Evolutionary conservation across 768 basidiomycete genomes (phyloP), one percentile per base, ranked within the genome.

Genomic region (Tulasnella sp.): DNA sequence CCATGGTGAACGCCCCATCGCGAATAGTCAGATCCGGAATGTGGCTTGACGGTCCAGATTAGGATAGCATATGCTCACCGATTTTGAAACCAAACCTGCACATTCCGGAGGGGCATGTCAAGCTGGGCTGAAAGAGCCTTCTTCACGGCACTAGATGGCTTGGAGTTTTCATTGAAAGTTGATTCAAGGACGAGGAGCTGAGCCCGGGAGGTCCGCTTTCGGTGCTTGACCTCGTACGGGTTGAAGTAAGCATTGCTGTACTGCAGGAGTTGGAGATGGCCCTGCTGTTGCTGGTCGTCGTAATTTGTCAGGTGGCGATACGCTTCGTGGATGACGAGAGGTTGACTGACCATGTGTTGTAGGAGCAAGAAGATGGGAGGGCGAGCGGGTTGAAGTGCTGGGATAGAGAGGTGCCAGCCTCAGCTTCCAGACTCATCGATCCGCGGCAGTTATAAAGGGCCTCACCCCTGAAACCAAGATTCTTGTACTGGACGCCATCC

Each of bases 81-180:
- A 69, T 92, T 92, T 72, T 92, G 88, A 70, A 91, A 91, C 88
- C 80, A 76, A 59, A 94, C 93, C 79, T 98, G 93, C 1, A 98
- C 88, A n/a, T 90, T 91, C 61, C 93, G 76, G 21, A 91, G 82
- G 9, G 88, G 87, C 93, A 98, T 98, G 62, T 83, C 84, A 59
- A 97, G 80, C 72, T 91, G 78, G 9, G 77, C 73, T 0, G 92
- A 86, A 54, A 98, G 80, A 63, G 80, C 76, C 70, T 87, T 89
- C 65, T 94, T 79, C 38, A 86, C 73, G 5, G 78, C 60, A 46
- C 70, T 70, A 70, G 92, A 92, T 15, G 94, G 93, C 70, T 98
- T 98, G 58, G 89, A 89, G 72, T 92, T 91, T 65, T 79, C 76
- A 66, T 80, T 81, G 72, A 94, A 98, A 65, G 92, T 77, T 60